A percentile compares a stretch with the other conserved stretches of the same genome.
These are phyloP conservation scores for Russula earlei DNA, from an alignment of 768 basidiomycete genomes.

Conservation along the genomic window DNA sequence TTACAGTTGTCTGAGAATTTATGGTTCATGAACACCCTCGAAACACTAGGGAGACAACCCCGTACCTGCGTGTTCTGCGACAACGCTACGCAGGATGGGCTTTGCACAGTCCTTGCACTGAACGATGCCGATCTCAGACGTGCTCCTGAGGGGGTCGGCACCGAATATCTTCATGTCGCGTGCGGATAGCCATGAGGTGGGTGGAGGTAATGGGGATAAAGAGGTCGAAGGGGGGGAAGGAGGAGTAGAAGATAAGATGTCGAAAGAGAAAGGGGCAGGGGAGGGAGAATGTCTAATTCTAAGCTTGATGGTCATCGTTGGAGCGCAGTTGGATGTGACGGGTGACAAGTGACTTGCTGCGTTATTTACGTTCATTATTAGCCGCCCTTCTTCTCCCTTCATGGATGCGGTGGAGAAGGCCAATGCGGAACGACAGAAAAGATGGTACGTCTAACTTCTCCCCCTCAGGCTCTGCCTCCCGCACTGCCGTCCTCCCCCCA, in stretches of 20 bases:
- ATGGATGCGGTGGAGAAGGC: conserved; percentile 84
- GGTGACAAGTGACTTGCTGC: not conserved
- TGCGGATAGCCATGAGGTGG: conserved; percentile 77
- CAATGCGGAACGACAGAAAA: conserved; percentile 60
- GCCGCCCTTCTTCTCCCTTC: too few species aligned
- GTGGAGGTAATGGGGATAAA: conserved; percentile 41
- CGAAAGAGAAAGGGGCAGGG: conserved; percentile 54
- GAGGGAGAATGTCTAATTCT: conserved; percentile 32
- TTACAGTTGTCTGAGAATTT: conserved; percentile 45
- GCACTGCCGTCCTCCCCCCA: not conserved
- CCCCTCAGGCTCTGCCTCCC: too few species aligned
- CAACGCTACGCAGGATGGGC: conserved; percentile 65
- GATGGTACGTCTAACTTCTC: conserved; percentile 49
- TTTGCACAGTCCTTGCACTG: conserved; percentile 78
- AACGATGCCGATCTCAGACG: conserved; percentile 52
- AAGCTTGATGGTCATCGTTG: conserved; percentile 28
- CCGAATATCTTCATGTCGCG: conserved; percentile 87
- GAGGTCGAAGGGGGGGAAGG: conserved; percentile 29
- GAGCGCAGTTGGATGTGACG: not conserved
- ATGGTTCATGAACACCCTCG: not conserved
- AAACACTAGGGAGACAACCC: not conserved
- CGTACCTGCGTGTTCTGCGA: conserved; percentile 69
- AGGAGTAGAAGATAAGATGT: conserved; percentile 29
- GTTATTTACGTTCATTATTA: too few species aligned
- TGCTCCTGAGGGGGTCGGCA: conserved; percentile 50